Evolutionary conservation across 768 basidiomycete genomes (phyloP).

Genomic region (Lactarius evosmus): DNA sequence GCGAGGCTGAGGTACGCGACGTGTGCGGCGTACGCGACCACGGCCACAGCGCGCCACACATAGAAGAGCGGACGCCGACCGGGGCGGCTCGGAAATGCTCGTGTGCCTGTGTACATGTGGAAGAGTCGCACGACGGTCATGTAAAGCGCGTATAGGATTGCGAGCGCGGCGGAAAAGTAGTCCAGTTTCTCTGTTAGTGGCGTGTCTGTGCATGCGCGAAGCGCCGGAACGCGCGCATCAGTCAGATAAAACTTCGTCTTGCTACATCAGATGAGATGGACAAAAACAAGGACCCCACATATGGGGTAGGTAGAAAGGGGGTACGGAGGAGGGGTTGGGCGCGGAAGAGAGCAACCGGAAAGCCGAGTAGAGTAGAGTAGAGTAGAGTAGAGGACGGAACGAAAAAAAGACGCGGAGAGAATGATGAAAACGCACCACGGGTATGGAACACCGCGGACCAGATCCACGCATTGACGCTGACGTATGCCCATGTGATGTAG

Average conservation of each 20-base stretch:
- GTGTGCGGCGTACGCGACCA: constrained; percentile 61
- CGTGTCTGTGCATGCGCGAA: constrained; percentile 51
- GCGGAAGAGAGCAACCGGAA: neutral
- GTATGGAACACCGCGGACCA: constrained; percentile 93
- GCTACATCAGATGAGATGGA: constrained; percentile 14
- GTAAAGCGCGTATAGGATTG: constrained; percentile 80
- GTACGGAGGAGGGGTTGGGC: neutral
- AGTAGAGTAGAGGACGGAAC: neutral
- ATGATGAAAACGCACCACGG: constrained; percentile 55
- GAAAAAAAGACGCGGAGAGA: constrained; percentile 2
- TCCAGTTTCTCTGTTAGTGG: constrained; percentile 86
- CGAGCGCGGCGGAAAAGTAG: constrained; percentile 90
- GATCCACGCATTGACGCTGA: constrained; percentile 87
- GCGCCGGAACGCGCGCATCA: constrained; percentile 18
- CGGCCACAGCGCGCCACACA: constrained; percentile 52
- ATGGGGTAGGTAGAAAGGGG: no score
- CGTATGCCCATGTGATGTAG: constrained; percentile 61
- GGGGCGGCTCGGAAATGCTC: constrained; percentile 23
- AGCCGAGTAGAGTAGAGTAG: no score
- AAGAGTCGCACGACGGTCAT: constrained; percentile 72
- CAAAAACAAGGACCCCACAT: neutral
- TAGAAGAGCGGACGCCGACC: constrained; percentile 22
- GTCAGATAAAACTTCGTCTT: constrained; percentile 10
- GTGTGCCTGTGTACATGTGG: constrained; percentile 56
- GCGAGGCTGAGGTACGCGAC: constrained; percentile 72